A percentile compares a stretch with the other conserved stretches of the same genome.
Evolutionary conservation across 345 rosid species (phyloP).

Genomic region (Lepidium didymum): DNA sequence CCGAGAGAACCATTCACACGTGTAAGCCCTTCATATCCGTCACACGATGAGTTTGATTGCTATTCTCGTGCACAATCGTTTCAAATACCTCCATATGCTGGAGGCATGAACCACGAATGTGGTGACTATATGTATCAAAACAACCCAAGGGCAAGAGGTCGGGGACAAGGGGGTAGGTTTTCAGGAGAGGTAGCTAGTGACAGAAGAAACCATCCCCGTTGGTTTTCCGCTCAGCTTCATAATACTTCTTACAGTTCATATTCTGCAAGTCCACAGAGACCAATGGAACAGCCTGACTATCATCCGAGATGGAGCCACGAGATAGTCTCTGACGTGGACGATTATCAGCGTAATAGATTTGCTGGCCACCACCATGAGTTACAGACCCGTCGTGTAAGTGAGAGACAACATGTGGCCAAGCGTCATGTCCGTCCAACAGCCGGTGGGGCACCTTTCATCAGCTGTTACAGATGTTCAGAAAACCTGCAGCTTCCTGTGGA

Average conservation of each 20-base stretch:
- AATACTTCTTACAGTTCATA: slow-evolving; percentile 39
- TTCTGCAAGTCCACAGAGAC: slow-evolving; percentile 52
- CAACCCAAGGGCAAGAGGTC: slow-evolving; percentile 24
- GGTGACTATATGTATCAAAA: slow-evolving; percentile 23
- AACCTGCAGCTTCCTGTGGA: slow-evolving; percentile 69
- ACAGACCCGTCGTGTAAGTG: slow-evolving; percentile 33
- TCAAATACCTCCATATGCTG: slow-evolving; percentile 34
- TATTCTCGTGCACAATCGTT: slow-evolving; percentile 30
- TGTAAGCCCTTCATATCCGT: slow-evolving; percentile 40
- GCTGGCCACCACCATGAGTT: slow-evolving; percentile 17
- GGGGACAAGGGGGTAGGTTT: slow-evolving; percentile 31
- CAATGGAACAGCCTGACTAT: slow-evolving; percentile 42
- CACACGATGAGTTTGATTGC: slow-evolving; percentile 33
- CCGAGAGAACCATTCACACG: slow-evolving; percentile 38
- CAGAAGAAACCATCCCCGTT: slow-evolving; percentile 32
- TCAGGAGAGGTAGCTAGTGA: slow-evolving; percentile 40
- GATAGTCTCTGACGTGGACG: slow-evolving; percentile 37
- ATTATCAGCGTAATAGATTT: slow-evolving; percentile 36
- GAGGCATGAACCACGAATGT: slow-evolving; percentile 12
- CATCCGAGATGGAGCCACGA: slow-evolving; percentile 28
- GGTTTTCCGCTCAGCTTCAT: slow-evolving; percentile 32
- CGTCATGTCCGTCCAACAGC: slow-evolving; percentile 63
- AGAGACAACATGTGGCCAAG: slow-evolving; percentile 43
- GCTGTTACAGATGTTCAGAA: slow-evolving; percentile 53
- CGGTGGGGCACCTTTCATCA: slow-evolving; percentile 76